Evolutionary conservation across 2,329 filamentous ascomycete genomes (phyloP), one percentile per base, ranked within the genome.

Genomic region (Juglanconis oblonga): DNA sequence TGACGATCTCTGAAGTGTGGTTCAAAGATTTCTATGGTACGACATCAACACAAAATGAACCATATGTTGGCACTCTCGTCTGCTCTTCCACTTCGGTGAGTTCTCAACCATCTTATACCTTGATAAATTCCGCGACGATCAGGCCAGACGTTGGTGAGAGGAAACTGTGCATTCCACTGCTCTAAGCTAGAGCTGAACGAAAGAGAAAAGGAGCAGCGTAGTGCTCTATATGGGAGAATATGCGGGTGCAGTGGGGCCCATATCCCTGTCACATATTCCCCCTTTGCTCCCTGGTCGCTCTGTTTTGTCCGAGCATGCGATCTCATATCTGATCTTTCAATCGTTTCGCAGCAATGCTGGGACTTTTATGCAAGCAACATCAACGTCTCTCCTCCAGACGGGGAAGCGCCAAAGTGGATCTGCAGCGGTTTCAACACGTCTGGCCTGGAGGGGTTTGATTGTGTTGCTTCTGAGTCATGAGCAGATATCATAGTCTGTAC

Each of bases 281-380:
- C 24, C 24, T 24, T 24, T 24, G 24, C 24, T 24, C 24, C 2
- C 24, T 24, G 24, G 24, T 24, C 24, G 24, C 24, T 2, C 24
- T 24, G 24, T 24, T 24, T 24, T 24, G 24, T 24, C 1, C 24
- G 24, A 24, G 36, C 36, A 40, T 9, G 36, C 13, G 36, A 9
- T 13, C 36, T 8, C 36, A 40, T 40, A 40, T 40, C 36, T 40
- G 5, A 17, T 40, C 40, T 54, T 47, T 2, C n/a, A 24, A 24
- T 11, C 1, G 29, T 32, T 17, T 24, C 36, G 3, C n/a, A 57
- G 47, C 55, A 57, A 44, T 57, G 55, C 36, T 57, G 13, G 33
- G 55, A 57, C 49, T 50, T 57, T 5, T 57, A 57, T n/a, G 55
- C 55, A 32, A 50, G 33, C 45, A 50, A 57, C 29, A 45, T 57